A percentile compares a stretch with the other conserved stretches of the same genome.
Conservation (phyloP, 805 yeast genomes). For the Metschnikowia cubensis region DNA sequence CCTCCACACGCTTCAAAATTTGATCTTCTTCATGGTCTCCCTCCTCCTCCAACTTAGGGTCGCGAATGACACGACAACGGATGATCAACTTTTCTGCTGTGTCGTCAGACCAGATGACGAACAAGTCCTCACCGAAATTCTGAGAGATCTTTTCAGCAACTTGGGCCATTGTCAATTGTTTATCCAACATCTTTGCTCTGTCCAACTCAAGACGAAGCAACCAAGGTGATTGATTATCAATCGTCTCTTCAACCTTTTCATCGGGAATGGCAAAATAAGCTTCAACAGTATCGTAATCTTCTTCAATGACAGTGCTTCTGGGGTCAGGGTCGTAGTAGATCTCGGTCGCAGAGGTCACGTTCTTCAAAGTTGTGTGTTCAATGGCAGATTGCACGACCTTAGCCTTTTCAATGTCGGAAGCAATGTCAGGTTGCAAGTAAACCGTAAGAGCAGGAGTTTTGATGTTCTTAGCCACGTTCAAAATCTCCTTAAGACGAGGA, state of each 20-base stretch:
- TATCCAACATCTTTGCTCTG: slow-evolving; percentile 98
- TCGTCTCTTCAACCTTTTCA: slow-evolving; percentile 90
- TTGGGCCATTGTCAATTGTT: slow-evolving; percentile 96
- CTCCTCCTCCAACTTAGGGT: slow-evolving; percentile 92
- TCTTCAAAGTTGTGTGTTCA: slow-evolving; percentile 91
- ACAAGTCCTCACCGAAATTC: slow-evolving; percentile 89
- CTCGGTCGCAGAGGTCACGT: slow-evolving; percentile 96
- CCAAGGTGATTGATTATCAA: slow-evolving; percentile 98
- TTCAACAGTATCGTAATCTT: slow-evolving; percentile 95
- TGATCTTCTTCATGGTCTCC: slow-evolving; percentile 96
- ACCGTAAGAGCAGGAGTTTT: slow-evolving; percentile 99
- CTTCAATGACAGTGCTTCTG: slow-evolving; percentile 91
- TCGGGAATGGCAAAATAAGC: slow-evolving; percentile 97
- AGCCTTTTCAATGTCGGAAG: slow-evolving; percentile 88
- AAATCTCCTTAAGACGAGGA: slow-evolving; percentile 98
- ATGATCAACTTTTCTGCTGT: slow-evolving; percentile 94
- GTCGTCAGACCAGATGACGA: slow-evolving; percentile 99
- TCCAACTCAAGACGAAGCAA: slow-evolving; percentile 91
- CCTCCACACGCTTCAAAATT: slow-evolving; percentile 89
- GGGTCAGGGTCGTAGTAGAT: slow-evolving; percentile 98
- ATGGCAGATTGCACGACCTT: slow-evolving; percentile 94
- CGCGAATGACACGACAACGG: slow-evolving; percentile 98
- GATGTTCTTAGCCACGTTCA: slow-evolving; percentile 96
- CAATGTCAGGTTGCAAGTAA: slow-evolving; percentile 75
- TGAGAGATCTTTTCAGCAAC: slow-evolving; percentile 94